Base-by-base conservation (phyloP, 1,139 yeast genomes). In the Meyerozyma smithsonii region DNA sequence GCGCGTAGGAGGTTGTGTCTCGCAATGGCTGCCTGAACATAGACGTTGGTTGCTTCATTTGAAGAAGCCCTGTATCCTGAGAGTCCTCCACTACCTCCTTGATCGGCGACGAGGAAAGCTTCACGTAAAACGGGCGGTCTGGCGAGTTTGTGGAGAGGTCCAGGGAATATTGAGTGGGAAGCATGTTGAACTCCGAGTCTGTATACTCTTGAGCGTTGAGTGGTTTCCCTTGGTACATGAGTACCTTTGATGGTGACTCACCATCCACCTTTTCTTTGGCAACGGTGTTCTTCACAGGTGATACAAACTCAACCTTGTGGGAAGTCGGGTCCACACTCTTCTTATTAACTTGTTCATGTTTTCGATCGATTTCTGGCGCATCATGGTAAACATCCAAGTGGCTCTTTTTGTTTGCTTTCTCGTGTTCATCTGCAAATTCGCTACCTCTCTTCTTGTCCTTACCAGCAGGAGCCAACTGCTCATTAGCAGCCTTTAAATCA, bases 61-160 rank as follows among this genome's bases (percentile, higher is more conserved):
- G 25, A 11, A 67, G 52, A 11, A 64, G 62, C 15, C 21, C 39
- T 36, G 46, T 48, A 20, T 47, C 52, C 39, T 48, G 50, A 11
- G 52, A 48, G 37, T 50, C 52, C 14, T 42, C 49, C 25, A 50
- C 46, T 24, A 39, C 41, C 34, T 42, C 36, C 4, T 34, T 32
- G 8, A 30, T 18, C 7, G 34, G 34, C 10, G 17, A 34, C 28
- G 36, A 30, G 10, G 20, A 10, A 14, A 30, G 25, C 24, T 32
- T 24, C 10, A 19, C 37, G 12, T 15, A 15, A 24, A 16, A 17
- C n/a, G 18, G 18, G 7, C 23, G 32, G 6, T 36, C 32, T 5
- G 30, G 24, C 3, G 23, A 19, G 11, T 18, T 16, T 17, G 38
- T 7, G n/a, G 34, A 30, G 4, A 30, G 7, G 10, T 35, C 24